Percentiles rank a stretch among this genome's conserved stretches.
These are phyloP conservation scores for Reticulascus tulasneorum DNA, from an alignment of 2,329 filamentous ascomycete genomes.

Conservation along the genomic window DNA sequence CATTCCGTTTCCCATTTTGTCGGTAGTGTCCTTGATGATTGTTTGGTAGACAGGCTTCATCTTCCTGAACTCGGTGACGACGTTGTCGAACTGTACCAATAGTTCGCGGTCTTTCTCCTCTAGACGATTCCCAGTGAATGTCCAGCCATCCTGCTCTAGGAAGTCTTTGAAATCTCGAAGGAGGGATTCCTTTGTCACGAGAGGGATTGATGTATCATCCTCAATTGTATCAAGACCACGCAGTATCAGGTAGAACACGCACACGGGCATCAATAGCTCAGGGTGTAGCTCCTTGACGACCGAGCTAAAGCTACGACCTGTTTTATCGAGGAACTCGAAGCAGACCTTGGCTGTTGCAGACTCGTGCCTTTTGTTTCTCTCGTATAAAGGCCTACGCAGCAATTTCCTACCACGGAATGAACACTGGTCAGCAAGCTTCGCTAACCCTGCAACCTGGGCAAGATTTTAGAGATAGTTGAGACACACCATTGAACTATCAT, in stretches of 20 bases:
- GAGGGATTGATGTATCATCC: conserved; percentile 90
- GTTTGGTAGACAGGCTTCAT: conserved; percentile 24
- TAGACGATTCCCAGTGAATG: conserved; percentile 75
- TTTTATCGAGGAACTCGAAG: conserved; percentile 79
- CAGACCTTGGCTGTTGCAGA: no score
- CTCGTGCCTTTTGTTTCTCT: no score
- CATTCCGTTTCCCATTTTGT: conserved; percentile 57
- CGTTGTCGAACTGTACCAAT: conserved; percentile 49
- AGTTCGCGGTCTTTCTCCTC: conserved; percentile 93
- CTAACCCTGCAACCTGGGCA: no score
- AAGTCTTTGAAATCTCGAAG: conserved; percentile 76
- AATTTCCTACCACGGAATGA: no score
- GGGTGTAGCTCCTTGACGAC: conserved; percentile 95
- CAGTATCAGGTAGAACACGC: conserved; percentile 87
- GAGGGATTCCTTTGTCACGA: conserved; percentile 78
- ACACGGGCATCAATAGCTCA: conserved; percentile 83
- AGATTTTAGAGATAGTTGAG: no score
- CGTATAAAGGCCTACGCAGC: no score
- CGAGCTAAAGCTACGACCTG: conserved; percentile 85
- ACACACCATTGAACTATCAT: no score
- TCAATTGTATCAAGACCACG: conserved; percentile 95
- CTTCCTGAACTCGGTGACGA: conserved; percentile 35
- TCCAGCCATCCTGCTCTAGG: conserved; percentile 84
- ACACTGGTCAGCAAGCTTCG: neutral
- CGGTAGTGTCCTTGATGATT: conserved; percentile 74